phyloP scores from a whole-genome alignment of 345 rosid species.

The Balakata baccata region DNA sequence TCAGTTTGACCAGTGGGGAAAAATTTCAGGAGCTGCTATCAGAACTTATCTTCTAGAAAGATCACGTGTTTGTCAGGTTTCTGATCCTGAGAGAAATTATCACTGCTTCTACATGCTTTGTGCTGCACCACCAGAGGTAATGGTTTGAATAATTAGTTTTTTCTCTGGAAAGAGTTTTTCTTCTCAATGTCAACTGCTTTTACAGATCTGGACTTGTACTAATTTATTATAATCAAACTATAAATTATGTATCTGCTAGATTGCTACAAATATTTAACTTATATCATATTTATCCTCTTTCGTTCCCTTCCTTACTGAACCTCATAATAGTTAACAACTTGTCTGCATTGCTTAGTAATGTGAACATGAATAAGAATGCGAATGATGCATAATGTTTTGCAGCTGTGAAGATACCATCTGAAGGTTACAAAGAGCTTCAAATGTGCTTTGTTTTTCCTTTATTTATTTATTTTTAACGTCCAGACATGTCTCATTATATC shows the following conservation, averaged over 20 bases:
- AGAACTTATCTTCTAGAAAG: constrained; percentile 97
- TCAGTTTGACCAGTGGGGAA: constrained; percentile 83
- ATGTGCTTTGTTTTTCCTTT: neutral
- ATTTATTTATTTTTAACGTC: neutral
- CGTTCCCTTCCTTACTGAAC: neutral
- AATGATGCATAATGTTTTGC: neutral
- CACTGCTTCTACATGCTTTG: constrained; percentile 99
- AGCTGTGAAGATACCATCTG: neutral
- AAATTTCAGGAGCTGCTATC: constrained; percentile 97
- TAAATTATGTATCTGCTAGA: neutral
- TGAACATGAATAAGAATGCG: neutral
- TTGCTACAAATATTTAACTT: neutral
- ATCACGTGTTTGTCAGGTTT: constrained; percentile 98
- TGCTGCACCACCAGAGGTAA: constrained; percentile 92
- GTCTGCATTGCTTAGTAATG: neutral
- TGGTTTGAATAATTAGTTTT: constrained; percentile 13
- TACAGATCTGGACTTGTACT: neutral
- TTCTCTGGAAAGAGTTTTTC: constrained; percentile 6
- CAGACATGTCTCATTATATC: neutral
- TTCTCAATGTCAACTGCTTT: neutral
- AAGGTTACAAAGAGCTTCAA: neutral
- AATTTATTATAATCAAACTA: no score
- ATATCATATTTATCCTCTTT: neutral
- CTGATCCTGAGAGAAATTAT: constrained; percentile 97
- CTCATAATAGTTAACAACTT: neutral